Conservation (phyloP, 75 land plant genomes). For the Pinus albicaulis region DNA sequence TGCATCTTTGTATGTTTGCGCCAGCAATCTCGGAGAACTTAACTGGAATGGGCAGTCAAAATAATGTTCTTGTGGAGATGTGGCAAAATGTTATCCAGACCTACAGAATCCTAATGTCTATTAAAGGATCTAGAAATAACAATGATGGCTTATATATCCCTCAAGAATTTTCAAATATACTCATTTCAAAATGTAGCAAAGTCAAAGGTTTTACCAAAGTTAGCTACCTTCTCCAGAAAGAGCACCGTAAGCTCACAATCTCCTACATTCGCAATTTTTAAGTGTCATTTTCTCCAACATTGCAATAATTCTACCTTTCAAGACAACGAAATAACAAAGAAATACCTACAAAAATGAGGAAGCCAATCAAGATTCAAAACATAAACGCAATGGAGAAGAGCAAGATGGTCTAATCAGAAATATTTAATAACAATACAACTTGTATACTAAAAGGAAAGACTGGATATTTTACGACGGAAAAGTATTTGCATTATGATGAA, state of each 20-base stretch:
- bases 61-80: constrained; percentile 90
- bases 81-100: constrained; percentile 67
- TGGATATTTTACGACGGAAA: background rate
- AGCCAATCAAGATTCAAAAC: background rate
- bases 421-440: background rate
- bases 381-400: background rate
- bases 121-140: background rate
- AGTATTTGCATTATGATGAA: background rate
- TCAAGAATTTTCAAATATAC: background rate
- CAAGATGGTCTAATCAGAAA: background rate
- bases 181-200: background rate
- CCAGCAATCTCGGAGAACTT: constrained; percentile 75
- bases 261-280: constrained; percentile 85
- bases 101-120: constrained; percentile 28
- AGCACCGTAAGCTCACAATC: constrained; percentile 90
- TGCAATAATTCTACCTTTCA: constrained; percentile 69
- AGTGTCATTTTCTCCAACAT: constrained; percentile 66
- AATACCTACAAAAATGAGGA: no score
- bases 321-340: no score
- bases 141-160: background rate
- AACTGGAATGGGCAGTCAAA: constrained; percentile 98
- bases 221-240: constrained; percentile 68
- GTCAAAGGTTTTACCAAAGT: background rate
- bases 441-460: background rate
- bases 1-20: constrained; percentile 91